Conservation (phyloP, 208 protist species). For the Acanthamoeba quina region DNA sequence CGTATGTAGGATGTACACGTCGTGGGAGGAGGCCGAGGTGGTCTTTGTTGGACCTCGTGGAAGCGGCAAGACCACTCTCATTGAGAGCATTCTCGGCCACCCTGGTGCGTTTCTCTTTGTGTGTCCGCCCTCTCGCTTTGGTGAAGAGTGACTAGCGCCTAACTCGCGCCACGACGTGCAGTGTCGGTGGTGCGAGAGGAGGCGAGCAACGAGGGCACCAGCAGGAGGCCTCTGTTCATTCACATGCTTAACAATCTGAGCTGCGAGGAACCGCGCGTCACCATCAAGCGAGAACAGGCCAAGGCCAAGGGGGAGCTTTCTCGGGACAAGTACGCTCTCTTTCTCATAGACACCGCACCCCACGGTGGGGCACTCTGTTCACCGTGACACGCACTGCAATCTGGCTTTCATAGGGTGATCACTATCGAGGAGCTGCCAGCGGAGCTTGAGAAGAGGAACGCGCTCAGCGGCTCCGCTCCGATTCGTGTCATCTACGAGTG, state of each 20-base stretch:
- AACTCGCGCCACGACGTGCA: neutral
- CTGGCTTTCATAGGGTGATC: neutral
- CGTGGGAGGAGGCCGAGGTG: conserved; percentile 77
- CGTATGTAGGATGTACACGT: conserved; percentile 74
- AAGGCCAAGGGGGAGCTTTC: conserved; percentile 35
- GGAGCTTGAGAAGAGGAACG: conserved; percentile 59
- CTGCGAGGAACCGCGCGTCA: conserved; percentile 75
- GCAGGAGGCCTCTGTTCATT: conserved; percentile 76
- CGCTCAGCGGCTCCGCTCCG: conserved; percentile 64
- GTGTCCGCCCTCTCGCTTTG: neutral
- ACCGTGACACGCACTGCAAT: neutral
- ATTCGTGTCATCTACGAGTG: conserved; percentile 80
- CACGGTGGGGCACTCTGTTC: neutral
- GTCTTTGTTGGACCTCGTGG: conserved; percentile 80
- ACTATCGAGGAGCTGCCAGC: conserved; percentile 64
- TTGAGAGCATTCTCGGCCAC: conserved; percentile 82
- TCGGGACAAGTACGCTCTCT: conserved; percentile 46
- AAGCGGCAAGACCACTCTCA: conserved; percentile 80
- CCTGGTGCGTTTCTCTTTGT: neutral
- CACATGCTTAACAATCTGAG: conserved; percentile 79
- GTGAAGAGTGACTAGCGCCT: neutral
- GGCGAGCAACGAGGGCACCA: neutral
- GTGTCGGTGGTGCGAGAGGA: conserved; percentile 72
- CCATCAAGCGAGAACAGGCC: conserved; percentile 77
- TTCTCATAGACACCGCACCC: neutral